Conservation (phyloP, 1,284 basidiomycete species). For the Cystobasidium pallidum region DNA sequence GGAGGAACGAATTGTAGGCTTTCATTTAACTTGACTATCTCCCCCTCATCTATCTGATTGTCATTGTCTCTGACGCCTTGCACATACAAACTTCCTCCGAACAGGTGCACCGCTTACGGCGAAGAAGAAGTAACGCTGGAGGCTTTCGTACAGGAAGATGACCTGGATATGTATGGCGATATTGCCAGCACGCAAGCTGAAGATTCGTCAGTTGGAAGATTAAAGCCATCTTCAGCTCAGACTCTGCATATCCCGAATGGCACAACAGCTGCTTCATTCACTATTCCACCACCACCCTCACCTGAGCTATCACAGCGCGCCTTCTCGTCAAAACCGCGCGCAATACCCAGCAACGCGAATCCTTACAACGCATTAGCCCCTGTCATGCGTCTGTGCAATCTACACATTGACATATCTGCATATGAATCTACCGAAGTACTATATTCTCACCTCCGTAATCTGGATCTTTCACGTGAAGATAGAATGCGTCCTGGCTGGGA, state of each 20-base stretch:
- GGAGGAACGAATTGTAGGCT: conserved; percentile 20
- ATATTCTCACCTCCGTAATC: conserved; percentile 66
- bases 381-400: conserved; percentile 59
- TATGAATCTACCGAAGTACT: conserved; percentile 66
- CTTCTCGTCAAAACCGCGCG: conserved; percentile 9
- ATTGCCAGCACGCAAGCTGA: neutral
- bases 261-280: conserved; percentile 29
- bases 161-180: conserved; percentile 50
- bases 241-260: conserved; percentile 43
- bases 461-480: conserved; percentile 72
- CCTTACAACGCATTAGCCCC: conserved; percentile 43
- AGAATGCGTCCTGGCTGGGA: conserved; percentile 87
- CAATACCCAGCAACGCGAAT: neutral
- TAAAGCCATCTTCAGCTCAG: neutral
- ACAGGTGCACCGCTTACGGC: conserved; percentile 8
- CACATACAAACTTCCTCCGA: neutral
- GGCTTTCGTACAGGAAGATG: conserved; percentile 53
- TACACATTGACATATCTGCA: conserved; percentile 70
- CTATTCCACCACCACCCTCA: conserved; percentile 31
- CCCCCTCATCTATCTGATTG: too few relatives aligned
- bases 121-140: conserved; percentile 46
- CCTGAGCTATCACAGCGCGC: conserved; percentile 29
- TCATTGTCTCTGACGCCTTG: too few relatives aligned
- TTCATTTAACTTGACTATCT: neutral
- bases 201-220: neutral